A percentile compares a stretch with the other conserved stretches of the same genome.
phyloP scores from a whole-genome alignment of 176 grass and related monocot genomes.

The Rhynchospora pubera region DNA sequence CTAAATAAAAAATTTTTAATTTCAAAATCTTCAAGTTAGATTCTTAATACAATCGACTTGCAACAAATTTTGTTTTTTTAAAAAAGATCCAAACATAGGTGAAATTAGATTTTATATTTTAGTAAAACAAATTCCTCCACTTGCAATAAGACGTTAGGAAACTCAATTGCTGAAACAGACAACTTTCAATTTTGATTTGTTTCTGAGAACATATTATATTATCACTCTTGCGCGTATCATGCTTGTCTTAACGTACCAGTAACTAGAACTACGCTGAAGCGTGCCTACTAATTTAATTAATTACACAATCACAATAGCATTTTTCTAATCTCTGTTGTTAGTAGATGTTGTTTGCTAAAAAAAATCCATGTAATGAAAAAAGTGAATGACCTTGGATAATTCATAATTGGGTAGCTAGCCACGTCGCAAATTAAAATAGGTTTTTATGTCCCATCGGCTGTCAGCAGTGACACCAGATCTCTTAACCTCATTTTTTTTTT shows the following conservation, averaged over 20 bases:
- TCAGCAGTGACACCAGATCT: slow-evolving; percentile 6
- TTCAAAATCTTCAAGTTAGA: not conserved
- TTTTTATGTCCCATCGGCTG: not conserved
- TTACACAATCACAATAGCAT: not conserved
- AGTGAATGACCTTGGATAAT: not conserved
- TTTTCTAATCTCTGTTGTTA: not conserved
- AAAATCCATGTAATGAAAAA: not conserved
- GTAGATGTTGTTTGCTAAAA: not conserved
- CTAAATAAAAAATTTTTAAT: too few species aligned
- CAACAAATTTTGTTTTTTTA: not conserved
- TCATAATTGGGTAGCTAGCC: not conserved
- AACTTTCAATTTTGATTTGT: not conserved
- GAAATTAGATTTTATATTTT: not conserved
- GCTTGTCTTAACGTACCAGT: not conserved
- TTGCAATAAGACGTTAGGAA: not conserved
- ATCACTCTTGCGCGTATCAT: not conserved
- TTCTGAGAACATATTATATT: too few species aligned
- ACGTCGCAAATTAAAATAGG: slow-evolving; percentile 11
- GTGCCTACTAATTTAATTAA: not conserved
- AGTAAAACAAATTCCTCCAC: not conserved
- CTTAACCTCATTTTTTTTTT: not conserved
- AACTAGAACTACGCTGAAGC: not conserved
- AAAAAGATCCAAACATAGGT: not conserved
- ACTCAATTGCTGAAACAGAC: not conserved
- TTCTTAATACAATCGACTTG: not conserved